Evolutionary conservation across 2,329 filamentous ascomycete genomes (phyloP), one percentile per base, ranked within the genome.

Genomic region (Cladosporium sp.): DNA sequence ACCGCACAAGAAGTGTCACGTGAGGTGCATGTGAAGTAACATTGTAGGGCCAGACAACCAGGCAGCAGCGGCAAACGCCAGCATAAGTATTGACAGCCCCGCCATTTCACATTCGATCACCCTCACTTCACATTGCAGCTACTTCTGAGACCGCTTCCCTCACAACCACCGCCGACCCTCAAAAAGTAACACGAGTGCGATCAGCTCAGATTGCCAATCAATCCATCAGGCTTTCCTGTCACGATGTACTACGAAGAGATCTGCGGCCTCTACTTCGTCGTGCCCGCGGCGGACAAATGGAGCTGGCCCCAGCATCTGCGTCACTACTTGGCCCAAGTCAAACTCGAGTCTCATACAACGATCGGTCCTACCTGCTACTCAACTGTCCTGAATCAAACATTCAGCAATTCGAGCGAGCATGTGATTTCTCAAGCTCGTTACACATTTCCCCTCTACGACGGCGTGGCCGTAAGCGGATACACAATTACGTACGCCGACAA

Each of bases 401-500:
- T 86, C 59, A 66, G 74, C 59, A 88, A 87, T 57, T 76, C 81
- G 0, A 73, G 74, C 2, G 46, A 60, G 1, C 60, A 66, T 2
- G 64, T 70, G 9, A 77, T 84, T 54, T 62, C 72, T 8, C 72
- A 87, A 62, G 76, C 82, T 13, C 73, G 74, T 11, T 90, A 90
- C 64, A 77, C 77, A 0, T 89, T 90, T 56, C 86, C 86, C 0
- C 73, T 90, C 0, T 87, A 85, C 57, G 84, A 88, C 62, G 85
- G 86, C 9, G 82, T 87, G 13, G 84, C 81, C 6, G 81, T 90
- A 0, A 83, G 85, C 7, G 76, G 73, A 3, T 90, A 89, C 58
- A 78, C 74, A 4, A 89, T 84, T 68, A 78, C 73, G 11, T 74
- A 89, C 43, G 83, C 78, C 33, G 69, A 75, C 32, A 79, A 81